These are phyloP conservation scores for Caryopteris hybrid DNA, from an alignment of 305 asterid species.

Conservation along the genomic window DNA sequence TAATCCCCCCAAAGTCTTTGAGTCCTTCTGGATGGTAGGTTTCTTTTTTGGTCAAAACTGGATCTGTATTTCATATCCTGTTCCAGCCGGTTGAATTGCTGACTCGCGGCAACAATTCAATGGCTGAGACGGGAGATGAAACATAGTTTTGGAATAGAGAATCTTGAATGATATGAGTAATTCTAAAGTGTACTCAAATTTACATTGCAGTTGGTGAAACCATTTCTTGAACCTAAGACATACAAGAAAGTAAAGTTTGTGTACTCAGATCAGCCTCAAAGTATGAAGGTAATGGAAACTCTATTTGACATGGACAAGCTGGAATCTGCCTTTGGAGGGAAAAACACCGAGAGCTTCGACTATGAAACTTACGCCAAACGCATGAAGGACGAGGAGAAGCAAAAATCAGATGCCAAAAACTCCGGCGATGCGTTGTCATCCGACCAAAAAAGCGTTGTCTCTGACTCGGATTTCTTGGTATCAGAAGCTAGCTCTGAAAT, in stretches of 20 bases:
- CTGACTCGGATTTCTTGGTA: conserved; percentile 21
- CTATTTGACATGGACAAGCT: conserved; percentile 47
- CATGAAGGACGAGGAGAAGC: conserved; percentile 50
- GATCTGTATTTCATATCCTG: too few species aligned
- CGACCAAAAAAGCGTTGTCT: conserved; percentile 15
- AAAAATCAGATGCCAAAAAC: conserved; percentile 17
- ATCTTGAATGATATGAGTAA: background rate
- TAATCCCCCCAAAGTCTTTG: conserved; percentile 64
- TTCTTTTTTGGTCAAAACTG: too few species aligned
- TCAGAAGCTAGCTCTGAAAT: conserved; percentile 30
- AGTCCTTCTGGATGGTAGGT: conserved; percentile 68
- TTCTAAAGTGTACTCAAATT: background rate
- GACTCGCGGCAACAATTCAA: background rate
- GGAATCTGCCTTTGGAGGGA: conserved; percentile 54
- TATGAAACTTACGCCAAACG: conserved; percentile 39
- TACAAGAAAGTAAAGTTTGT: conserved; percentile 59
- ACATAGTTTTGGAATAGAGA: background rate
- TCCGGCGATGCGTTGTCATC: conserved; percentile 26
- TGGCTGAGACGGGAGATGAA: background rate
- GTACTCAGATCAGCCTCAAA: conserved; percentile 44
- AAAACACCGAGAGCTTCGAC: conserved; percentile 23
- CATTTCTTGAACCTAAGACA: conserved; percentile 63
- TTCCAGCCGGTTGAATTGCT: too few species aligned
- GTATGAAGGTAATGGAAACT: conserved; percentile 47
- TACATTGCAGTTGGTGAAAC: conserved; percentile 52